Evolutionary conservation across 331 rosid genomes (phyloP), one percentile per base, ranked within the genome.

Genomic region (Malus hybrid): DNA sequence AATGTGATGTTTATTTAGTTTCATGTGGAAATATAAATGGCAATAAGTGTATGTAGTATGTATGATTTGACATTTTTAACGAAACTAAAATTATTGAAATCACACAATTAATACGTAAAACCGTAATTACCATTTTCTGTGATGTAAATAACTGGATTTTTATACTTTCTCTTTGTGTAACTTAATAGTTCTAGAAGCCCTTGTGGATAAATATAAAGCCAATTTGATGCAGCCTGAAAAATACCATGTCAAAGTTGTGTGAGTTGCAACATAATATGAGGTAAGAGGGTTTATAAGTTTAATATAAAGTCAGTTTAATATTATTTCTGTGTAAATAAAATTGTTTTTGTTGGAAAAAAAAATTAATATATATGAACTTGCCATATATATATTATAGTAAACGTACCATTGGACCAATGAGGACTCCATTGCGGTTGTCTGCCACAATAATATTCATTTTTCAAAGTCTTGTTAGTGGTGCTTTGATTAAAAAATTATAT

Each of bases 201-300:
- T 71, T 6, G 42, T 1, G 75, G 75, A 52, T 71, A 71, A n/a
- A 71, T 8, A 33, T 29, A 56, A 4, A 71, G 75, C 75, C 75
- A 71, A 31, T 54, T 28, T 54, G 75, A 71, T 6, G 65, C 75
- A 52, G 75, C 75, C 75, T 71, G 75, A 46, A 57, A 57, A 6
- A 6, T 0, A n/a, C 5, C 28, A 56, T 19, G 46, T 39, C 13
- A 39, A 39, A 39, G 12, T 39, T 39, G 12, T 39, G 44, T 39
- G 46, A 39, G 46, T 1, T 9, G 46, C 12, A 39, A 39, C 46
- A 39, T 39, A 2, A 39, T 39, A 39, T 39, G 46, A 39, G 46
- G 46, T 39, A 9, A 39, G 46, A 39, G 46, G 4, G 46, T 39
- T 39, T 39, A 39, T 39, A 39, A 9, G 46, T 2, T 39, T 39